Percentiles rank a stretch among this genome's conserved stretches.
Evolutionary conservation across 2,329 filamentous ascomycete species (phyloP).

Genomic region (Pseudogymnoascus sp.): DNA sequence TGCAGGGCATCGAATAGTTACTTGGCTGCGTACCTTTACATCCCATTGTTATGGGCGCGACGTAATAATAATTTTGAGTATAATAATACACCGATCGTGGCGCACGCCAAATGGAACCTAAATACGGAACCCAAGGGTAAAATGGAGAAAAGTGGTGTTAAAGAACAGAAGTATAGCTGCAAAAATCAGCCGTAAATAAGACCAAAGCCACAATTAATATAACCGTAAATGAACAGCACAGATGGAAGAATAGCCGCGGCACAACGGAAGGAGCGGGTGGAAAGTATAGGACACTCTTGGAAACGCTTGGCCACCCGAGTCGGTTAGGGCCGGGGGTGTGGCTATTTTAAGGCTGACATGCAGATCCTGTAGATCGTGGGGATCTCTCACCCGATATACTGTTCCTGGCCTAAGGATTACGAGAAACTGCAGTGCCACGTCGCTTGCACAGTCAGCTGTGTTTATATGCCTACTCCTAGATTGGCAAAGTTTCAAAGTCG

Average conservation of each 20-base stretch:
- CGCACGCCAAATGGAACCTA: neutral
- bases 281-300: neutral
- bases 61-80: neutral
- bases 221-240: no score
- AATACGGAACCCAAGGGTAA: neutral
- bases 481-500: neutral
- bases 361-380: neutral
- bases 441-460: neutral
- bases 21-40: neutral
- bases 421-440: neutral
- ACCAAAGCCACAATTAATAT: no score
- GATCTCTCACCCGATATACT: neutral
- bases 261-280: no score
- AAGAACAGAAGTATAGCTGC: neutral
- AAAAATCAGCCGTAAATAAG: neutral
- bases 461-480: neutral
- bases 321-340: neutral
- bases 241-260: no score
- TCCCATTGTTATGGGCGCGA: neutral
- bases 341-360: neutral
- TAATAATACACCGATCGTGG: neutral
- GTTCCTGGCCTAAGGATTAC: neutral
- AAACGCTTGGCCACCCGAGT: neutral
- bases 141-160: neutral
- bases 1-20: neutral